Conservation (phyloP, 805 yeast species). For the Wickerhamomyces chaumierensis region DNA sequence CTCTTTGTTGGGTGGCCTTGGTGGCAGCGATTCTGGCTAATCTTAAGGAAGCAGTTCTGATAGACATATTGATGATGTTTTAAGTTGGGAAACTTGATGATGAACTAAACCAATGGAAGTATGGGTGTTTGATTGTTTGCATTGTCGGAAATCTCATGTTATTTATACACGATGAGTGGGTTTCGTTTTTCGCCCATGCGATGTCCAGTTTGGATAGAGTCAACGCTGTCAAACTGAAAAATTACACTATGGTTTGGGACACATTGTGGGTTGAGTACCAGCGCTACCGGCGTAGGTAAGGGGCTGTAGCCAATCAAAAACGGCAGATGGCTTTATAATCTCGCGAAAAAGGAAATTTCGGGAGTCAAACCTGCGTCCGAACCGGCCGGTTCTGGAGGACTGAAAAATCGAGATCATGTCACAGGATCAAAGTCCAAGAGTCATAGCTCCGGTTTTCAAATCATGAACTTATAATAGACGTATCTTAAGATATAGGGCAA, state of each 20-base stretch:
- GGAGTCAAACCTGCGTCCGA: background rate
- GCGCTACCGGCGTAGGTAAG: background rate
- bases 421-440: background rate
- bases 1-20: constrained; percentile 39
- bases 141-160: background rate
- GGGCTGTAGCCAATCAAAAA: background rate
- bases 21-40: constrained; percentile 36
- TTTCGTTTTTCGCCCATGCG: background rate
- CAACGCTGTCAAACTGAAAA: background rate
- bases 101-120: no score
- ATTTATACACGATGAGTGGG: background rate
- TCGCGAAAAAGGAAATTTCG: no score
- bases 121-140: background rate
- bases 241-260: background rate
- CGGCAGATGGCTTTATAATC: background rate
- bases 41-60: constrained; percentile 37
- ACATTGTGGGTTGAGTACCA: background rate
- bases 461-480: no score
- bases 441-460: background rate
- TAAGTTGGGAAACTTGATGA: background rate
- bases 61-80: constrained; percentile 18
- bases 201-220: background rate
- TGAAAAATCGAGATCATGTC: background rate
- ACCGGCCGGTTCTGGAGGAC: no score
- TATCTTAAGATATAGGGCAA: no score